Percentiles rank a stretch among this genome's conserved stretches.
Evolutionary conservation across 257 asterid species (phyloP).

Genomic region (Handroanthus guayacan): DNA sequence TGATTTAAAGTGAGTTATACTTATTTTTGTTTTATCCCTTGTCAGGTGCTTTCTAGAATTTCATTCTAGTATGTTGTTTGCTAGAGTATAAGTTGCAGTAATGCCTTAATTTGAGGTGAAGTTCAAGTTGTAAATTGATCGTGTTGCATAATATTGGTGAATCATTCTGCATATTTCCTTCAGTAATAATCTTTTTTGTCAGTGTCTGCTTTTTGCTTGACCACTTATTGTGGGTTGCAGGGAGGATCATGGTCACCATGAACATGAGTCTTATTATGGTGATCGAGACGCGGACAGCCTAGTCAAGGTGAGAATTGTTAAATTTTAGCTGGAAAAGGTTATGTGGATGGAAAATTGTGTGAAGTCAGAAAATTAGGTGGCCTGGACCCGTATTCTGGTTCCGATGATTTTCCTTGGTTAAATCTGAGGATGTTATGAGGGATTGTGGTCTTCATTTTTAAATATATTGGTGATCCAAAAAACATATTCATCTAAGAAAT

Average conservation of each 20-base stretch:
- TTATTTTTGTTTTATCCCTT: constrained; percentile 23
- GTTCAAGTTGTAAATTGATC: not conserved
- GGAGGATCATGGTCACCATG: constrained; percentile 92
- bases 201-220: constrained; percentile 21
- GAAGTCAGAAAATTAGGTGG: constrained; percentile 27
- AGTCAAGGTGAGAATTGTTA: constrained; percentile 70
- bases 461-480: not conserved
- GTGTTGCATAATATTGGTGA: not conserved
- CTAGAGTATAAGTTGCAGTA: constrained; percentile 28
- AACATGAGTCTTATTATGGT: constrained; percentile 96
- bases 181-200: not conserved
- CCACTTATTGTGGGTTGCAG: constrained; percentile 48
- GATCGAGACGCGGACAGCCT: constrained; percentile 95
- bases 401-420: constrained; percentile 1
- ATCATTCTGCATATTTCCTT: not conserved
- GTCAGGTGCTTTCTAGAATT: constrained; percentile 7
- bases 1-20: constrained; percentile 67
- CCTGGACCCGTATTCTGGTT: not conserved
- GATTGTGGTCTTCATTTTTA: not conserved
- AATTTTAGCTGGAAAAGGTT: constrained; percentile 12
- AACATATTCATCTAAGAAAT: constrained; percentile 22
- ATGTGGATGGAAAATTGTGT: constrained; percentile 30
- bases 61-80: not conserved
- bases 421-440: not conserved
- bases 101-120: not conserved